These are phyloP conservation scores for Penicillium fimorum DNA, from an alignment of 495 filamentous ascomycete species.

Conservation along the genomic window DNA sequence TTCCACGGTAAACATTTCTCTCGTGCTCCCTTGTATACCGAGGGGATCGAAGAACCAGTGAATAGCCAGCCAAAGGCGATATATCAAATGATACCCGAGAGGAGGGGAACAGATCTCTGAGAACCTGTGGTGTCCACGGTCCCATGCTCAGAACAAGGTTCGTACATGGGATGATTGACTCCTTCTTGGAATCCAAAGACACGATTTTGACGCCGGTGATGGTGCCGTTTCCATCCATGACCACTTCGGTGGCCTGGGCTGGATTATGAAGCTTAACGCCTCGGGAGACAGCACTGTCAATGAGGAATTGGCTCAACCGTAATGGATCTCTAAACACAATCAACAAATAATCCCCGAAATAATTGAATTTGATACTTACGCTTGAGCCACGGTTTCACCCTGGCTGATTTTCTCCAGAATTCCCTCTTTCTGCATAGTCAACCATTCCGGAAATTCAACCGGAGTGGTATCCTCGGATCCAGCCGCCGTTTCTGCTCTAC, in stretches of 20 bases:
- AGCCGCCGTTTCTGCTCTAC: constrained; percentile 57
- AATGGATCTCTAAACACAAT: constrained; percentile 53
- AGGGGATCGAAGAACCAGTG: constrained; percentile 63
- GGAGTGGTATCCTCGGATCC: constrained; percentile 9
- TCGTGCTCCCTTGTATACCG: constrained; percentile 41
- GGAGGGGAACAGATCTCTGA: constrained; percentile 60
- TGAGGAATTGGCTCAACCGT: constrained; percentile 61
- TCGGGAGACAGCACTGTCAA: constrained; percentile 52
- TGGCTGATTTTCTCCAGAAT: constrained; percentile 61
- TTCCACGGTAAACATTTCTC: constrained; percentile 26
- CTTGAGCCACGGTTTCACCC: constrained; percentile 63
- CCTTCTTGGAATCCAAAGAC: constrained; percentile 22
- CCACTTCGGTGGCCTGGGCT: constrained; percentile 52
- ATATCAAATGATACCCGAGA: constrained; percentile 53
- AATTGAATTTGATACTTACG: constrained; percentile 42
- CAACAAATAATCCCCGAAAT: constrained; percentile 1
- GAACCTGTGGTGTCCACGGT: constrained; percentile 65
- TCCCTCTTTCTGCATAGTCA: constrained; percentile 51
- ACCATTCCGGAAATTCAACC: constrained; percentile 51
- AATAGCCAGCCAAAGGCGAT: constrained; percentile 66
- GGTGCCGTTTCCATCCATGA: constrained; percentile 45
- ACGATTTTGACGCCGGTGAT: constrained; percentile 52
- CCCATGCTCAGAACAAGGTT: constrained; percentile 65
- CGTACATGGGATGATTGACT: constrained; percentile 44
- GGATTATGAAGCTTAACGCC: constrained; percentile 70